phyloP scores from a whole-genome alignment of 139 green algal species.

The Mesostigma viride region DNA sequence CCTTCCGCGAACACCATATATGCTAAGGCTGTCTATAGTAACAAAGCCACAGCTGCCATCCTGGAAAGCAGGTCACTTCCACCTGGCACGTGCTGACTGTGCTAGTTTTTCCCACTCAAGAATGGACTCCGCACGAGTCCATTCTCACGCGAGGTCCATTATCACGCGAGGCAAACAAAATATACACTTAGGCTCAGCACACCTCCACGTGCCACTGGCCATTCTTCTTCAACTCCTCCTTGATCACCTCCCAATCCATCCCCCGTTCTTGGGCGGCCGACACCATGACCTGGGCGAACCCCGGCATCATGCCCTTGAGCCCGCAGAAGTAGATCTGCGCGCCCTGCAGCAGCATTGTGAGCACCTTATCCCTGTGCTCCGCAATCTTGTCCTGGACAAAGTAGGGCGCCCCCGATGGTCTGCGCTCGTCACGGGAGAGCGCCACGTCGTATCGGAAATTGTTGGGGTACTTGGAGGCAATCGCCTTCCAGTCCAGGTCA shows the following conservation, averaged over 20 bases:
- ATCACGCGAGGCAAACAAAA: too few relatives aligned
- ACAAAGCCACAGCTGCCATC: too few relatives aligned
- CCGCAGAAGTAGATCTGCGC: conserved; percentile 99
- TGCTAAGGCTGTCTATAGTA: too few relatives aligned
- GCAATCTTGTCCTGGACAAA: conserved; percentile 91
- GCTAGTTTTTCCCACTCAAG: too few relatives aligned
- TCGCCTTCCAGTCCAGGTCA: conserved; percentile 82
- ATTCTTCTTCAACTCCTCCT: conserved; percentile 72
- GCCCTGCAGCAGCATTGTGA: conserved; percentile 84
- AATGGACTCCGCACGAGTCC: too few relatives aligned
- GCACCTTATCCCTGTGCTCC: conserved; percentile 96
- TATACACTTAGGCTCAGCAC: too few relatives aligned
- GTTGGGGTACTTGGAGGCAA: conserved; percentile 53
- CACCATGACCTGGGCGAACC: conserved; percentile 89
- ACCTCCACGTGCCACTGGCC: conserved; percentile 93
- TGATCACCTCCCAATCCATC: conserved; percentile 74
- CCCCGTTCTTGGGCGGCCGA: conserved; percentile 74
- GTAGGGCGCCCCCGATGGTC: conserved; percentile 83
- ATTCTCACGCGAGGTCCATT: too few relatives aligned
- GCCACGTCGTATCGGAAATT: conserved; percentile 94
- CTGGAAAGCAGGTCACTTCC: too few relatives aligned
- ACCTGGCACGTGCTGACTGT: too few relatives aligned
- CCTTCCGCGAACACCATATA: too few relatives aligned
- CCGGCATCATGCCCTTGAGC: conserved; percentile 96
- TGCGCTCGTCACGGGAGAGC: conserved; percentile 78